Evolutionary conservation across 495 filamentous ascomycete genomes (phyloP), one percentile per base, ranked within the genome.

Genomic region (Neurospora terricola): DNA sequence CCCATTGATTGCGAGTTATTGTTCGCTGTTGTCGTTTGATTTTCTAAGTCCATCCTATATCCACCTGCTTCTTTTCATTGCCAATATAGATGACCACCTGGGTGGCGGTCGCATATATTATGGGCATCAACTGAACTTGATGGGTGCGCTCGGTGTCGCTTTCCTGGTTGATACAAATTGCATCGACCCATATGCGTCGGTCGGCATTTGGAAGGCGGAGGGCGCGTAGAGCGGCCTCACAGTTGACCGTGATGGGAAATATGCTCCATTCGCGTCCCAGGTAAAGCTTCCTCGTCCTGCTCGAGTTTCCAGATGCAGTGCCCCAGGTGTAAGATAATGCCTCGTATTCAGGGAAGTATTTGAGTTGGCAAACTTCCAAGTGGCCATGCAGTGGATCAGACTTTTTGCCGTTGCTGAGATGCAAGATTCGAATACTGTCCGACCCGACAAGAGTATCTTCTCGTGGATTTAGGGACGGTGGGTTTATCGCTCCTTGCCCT

Each of bases 161-260:
- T 18, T 70, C 40, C 69, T 82, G 80, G 74, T 82, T 73, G 54
- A 82, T 82, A 48, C 79, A 82, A 8, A 82, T 69, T 2, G 77
- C 71, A 68, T 82, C 80, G 18, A 80, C 77, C 80, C 80, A 80
- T 27, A 81, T 38, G 42, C 27, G 21, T 21, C 76, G 72, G 23
- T 73, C 74, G 23, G 69, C 71, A 43, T 30, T 69, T 0, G 72
- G 76, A 42, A 77, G 72, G 5, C 76, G 74, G 14, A 76, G 69
- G 34, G 48, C 59, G 66, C 72, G 72, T 21, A 77, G 72, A 21
- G 74, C 76, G 5, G 72, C 72, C n/a, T 76, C 74, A 59, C 76
- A 77, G 69, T 74, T 77, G 3, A 72, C 38, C 0, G 76, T 77
- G 16, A 77, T 75, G 34, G 74, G 74, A n/a, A 74, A 68, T 4